Conservation (phyloP, 108 stramenopile genomes). For the Stephanodiscus triporus region DNA sequence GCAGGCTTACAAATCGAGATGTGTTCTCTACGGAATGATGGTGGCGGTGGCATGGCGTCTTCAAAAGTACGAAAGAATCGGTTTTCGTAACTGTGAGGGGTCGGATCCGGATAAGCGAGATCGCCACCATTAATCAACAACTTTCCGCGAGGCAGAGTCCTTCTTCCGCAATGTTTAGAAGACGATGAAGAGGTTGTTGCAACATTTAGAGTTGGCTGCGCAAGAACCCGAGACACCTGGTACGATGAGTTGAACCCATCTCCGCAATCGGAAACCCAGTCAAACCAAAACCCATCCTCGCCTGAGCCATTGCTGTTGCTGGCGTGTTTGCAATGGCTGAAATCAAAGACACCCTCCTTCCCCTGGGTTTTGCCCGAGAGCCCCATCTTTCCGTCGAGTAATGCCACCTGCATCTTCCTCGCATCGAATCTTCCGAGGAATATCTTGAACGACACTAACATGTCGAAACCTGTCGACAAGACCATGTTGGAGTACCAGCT, state of each 20-base stretch:
- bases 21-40: slow-evolving; percentile 50
- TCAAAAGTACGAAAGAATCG: slow-evolving; percentile 69
- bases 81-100: slow-evolving; percentile 50
- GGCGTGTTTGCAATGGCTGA: slow-evolving; percentile 10
- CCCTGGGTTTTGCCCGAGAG: slow-evolving; percentile 3
- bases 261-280: slow-evolving; percentile 67
- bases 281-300: slow-evolving; percentile 59
- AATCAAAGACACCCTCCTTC: slow-evolving; percentile 49
- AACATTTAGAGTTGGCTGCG: slow-evolving; percentile 59
- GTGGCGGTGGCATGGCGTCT: slow-evolving; percentile 64
- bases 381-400: slow-evolving; percentile 17
- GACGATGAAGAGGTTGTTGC: slow-evolving; percentile 9
- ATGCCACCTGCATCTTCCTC: slow-evolving; percentile 57
- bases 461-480: slow-evolving; percentile 37
- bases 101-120: slow-evolving; percentile 67
- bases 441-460: slow-evolving; percentile 57
- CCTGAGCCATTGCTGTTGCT: slow-evolving; percentile 6
- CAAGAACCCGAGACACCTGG: slow-evolving; percentile 59
- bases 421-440: slow-evolving; percentile 71
- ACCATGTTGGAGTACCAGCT: slow-evolving; percentile 59
- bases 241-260: slow-evolving; percentile 71
- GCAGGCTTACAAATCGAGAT: slow-evolving; percentile 61
- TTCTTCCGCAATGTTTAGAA: slow-evolving; percentile 11
- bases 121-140: slow-evolving; percentile 70
- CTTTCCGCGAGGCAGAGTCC: slow-evolving; percentile 54